Evolutionary conservation across 345 rosid genomes (phyloP), one percentile per base, ranked within the genome.

Genomic region (Atalantia buxifolia): DNA sequence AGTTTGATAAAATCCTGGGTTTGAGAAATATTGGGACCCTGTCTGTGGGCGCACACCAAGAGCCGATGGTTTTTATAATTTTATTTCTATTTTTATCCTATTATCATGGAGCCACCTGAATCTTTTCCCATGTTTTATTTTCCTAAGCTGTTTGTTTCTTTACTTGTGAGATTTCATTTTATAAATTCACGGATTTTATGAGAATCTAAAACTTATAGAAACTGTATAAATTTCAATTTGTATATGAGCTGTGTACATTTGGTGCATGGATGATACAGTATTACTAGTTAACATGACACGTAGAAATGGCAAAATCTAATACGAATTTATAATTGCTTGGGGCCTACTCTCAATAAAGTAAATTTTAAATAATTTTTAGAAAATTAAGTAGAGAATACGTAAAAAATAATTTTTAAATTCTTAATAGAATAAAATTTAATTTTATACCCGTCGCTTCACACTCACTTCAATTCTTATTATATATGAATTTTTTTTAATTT

Each of bases 21-120:
- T 33, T 65, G 42, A 33, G 21, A 31, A 31, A 19, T 65, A 65
- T 31, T 31, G 40, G 68, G 8, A 16, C 36, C 1, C 1, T 30
- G 9, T 40, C 72, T 69, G 56, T 69, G 31, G 72, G 72, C 72
- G 72, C 72, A 40, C 56, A 14, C 57, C 33, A 31, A 38, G 2
- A 25, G 72, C 56, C 31, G 16, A 25, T 69, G 72, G 72, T 69
- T 69, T 69, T 38, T 40, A 24, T 53, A 64, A 64, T 1, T 30
- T 68, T 40, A 40, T 40, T 68, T 25, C 8, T 24, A 9, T n/a
- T 40, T 68, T 24, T 42, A 45, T 10, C 50, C 50, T 5, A 12
- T n/a, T 38, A n/a, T 4, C 40, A 22, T 24, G 71, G 71, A 38
- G 25, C 25, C 19, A 62, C 24, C 66, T 27, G 33, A 62, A 28